phyloP scores from a whole-genome alignment of 371 early-diverging fungal genomes.

The Mortierella sp. region DNA sequence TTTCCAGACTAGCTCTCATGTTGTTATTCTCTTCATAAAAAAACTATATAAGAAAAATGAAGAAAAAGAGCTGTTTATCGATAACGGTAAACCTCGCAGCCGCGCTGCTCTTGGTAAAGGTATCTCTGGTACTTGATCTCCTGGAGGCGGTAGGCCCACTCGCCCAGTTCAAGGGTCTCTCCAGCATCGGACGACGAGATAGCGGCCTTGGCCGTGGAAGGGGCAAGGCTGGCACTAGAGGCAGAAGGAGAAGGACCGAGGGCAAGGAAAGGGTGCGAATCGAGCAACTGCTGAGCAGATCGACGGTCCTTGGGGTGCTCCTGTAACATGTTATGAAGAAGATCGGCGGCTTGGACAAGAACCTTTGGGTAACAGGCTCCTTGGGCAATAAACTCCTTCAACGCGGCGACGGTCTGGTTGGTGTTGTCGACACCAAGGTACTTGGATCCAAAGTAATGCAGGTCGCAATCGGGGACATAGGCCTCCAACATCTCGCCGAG shows the following conservation, averaged over 20 bases:
- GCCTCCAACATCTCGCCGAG: constrained; percentile 76
- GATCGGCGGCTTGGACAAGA: constrained; percentile 49
- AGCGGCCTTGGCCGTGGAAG: neutral
- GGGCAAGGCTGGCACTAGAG: neutral
- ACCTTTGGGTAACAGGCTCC: constrained; percentile 32
- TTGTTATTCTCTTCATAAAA: neutral
- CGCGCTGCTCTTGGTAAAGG: constrained; percentile 36
- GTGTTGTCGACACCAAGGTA: constrained; percentile 70
- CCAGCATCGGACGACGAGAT: neutral
- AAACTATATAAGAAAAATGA: neutral
- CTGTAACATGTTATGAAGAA: constrained; percentile 46
- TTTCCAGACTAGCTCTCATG: neutral
- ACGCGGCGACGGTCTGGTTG: constrained; percentile 57
- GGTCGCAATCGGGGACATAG: constrained; percentile 65
- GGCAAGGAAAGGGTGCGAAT: constrained; percentile 45
- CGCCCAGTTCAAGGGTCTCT: constrained; percentile 44
- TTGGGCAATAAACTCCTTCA: constrained; percentile 59
- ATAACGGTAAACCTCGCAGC: constrained; percentile 51
- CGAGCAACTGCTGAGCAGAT: constrained; percentile 43
- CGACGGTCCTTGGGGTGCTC: constrained; percentile 43
- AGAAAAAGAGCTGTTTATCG: constrained; percentile 19
- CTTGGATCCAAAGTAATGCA: constrained; percentile 72
- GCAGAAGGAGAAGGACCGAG: neutral
- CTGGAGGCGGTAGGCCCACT: constrained; percentile 53
- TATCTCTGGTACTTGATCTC: constrained; percentile 59